A percentile compares a stretch with the other conserved stretches of the same genome.
These are phyloP conservation scores for Cymbidium sinense DNA, from an alignment of 106 monocot species.

Conservation along the genomic window DNA sequence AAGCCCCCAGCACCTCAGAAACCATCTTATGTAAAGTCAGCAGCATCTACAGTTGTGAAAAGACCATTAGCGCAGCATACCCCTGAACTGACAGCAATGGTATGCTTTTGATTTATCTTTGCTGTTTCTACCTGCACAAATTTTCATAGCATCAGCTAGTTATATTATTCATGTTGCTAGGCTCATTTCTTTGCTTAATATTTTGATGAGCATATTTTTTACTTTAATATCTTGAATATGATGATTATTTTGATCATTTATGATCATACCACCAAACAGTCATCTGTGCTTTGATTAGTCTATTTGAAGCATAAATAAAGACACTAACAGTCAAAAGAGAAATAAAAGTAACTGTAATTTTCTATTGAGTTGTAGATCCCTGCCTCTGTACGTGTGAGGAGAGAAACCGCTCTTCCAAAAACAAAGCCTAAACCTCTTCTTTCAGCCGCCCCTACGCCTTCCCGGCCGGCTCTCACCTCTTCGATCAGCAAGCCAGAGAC, in stretches of 20 bases:
- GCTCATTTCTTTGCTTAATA: no score
- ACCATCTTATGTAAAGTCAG: slow-evolving; percentile 96
- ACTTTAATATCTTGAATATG: no score
- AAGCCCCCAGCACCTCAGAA: slow-evolving; percentile 50
- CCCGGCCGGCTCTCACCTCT: slow-evolving; percentile 22
- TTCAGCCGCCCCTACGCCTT: background rate
- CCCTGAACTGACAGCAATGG: slow-evolving; percentile 93
- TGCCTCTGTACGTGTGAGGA: slow-evolving; percentile 95
- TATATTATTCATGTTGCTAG: no score
- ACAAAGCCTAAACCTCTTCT: slow-evolving; percentile 54
- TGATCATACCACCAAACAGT: no score
- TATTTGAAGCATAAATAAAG: no score
- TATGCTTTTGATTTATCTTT: slow-evolving; percentile 18
- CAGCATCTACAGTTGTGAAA: slow-evolving; percentile 96
- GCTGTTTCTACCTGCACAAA: background rate
- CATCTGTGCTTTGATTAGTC: no score
- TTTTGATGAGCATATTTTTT: no score
- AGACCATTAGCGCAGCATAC: slow-evolving; percentile 94
- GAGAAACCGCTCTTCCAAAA: slow-evolving; percentile 66
- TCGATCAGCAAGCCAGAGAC: slow-evolving; percentile 25
- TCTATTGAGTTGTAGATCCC: slow-evolving; percentile 50
- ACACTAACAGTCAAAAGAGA: background rate
- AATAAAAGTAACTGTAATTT: background rate
- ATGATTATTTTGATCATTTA: no score
- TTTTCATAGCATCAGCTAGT: background rate